Percentiles rank a stretch among this genome's conserved stretches.
phyloP scores from a whole-genome alignment of 345 rosid species.

The Corchorus olitorius region DNA sequence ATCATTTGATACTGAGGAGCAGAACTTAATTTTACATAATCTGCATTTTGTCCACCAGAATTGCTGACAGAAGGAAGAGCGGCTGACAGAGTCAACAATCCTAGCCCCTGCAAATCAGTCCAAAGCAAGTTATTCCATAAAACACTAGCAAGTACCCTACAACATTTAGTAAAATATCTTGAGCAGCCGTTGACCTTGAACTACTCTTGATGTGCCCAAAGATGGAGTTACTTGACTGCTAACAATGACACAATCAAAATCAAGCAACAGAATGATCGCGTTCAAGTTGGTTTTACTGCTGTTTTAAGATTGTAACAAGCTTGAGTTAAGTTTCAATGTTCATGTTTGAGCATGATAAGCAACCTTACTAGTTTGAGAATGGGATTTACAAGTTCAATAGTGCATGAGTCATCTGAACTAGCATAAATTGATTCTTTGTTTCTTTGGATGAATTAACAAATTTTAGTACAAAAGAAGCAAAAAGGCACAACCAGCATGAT shows the following conservation, averaged over 20 bases:
- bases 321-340: neutral
- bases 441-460: neutral
- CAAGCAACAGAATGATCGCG: slow-evolving; percentile 2
- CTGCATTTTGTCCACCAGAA: slow-evolving; percentile 3
- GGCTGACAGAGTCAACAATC: slow-evolving; percentile 46
- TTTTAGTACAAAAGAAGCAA: neutral
- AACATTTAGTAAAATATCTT: neutral
- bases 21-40: slow-evolving; percentile 3
- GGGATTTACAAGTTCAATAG: neutral
- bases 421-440: neutral
- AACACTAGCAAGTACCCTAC: neutral
- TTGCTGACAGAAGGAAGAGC: slow-evolving; percentile 15
- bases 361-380: slow-evolving; percentile 10
- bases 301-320: neutral
- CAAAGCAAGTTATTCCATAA: slow-evolving; percentile 4
- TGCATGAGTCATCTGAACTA: neutral
- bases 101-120: slow-evolving; percentile 38
- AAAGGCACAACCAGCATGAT: neutral
- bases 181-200: neutral
- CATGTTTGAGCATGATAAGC: neutral
- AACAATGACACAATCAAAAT: neutral
- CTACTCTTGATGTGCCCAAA: neutral
- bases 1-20: slow-evolving; percentile 28
- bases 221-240: neutral
- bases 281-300: neutral